A percentile compares a stretch with the other conserved stretches of the same genome.
Conservation (phyloP, 495 filamentous ascomycete genomes). For the Trichoderma reesei region DNA sequence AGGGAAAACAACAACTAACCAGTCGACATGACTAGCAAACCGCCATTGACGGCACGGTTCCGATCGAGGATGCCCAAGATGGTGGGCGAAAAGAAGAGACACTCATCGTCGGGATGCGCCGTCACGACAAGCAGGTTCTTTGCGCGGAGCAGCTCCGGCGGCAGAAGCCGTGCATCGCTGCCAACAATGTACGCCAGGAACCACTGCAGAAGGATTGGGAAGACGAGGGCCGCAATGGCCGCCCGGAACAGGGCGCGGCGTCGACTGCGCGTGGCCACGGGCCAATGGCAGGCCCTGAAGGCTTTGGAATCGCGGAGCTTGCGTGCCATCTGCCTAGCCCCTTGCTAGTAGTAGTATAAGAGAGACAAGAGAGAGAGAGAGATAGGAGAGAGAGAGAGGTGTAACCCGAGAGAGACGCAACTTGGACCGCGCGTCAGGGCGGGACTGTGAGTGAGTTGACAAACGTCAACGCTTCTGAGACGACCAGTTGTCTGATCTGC, state of each 20-base stretch:
- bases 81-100: constrained; percentile 33
- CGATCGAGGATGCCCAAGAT: constrained; percentile 29
- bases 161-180: constrained; percentile 28
- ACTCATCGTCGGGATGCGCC: constrained; percentile 36
- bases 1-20: constrained; percentile 19
- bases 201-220: constrained; percentile 29
- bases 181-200: constrained; percentile 29
- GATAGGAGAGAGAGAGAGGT: background rate
- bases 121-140: constrained; percentile 31
- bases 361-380: background rate
- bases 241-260: constrained; percentile 15
- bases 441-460: background rate
- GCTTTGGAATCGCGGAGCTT: background rate
- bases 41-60: constrained; percentile 22
- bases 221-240: constrained; percentile 18
- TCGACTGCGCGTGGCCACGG: background rate
- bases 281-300: background rate
- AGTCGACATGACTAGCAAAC: constrained; percentile 31
- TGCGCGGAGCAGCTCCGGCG: constrained; percentile 25
- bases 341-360: background rate
- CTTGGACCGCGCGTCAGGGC: background rate
- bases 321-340: background rate
- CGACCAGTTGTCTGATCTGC: background rate
- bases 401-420: background rate
- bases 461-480: background rate